Conservation (phyloP, 495 filamentous ascomycete genomes). For the Aspergillus indologenus region DNA sequence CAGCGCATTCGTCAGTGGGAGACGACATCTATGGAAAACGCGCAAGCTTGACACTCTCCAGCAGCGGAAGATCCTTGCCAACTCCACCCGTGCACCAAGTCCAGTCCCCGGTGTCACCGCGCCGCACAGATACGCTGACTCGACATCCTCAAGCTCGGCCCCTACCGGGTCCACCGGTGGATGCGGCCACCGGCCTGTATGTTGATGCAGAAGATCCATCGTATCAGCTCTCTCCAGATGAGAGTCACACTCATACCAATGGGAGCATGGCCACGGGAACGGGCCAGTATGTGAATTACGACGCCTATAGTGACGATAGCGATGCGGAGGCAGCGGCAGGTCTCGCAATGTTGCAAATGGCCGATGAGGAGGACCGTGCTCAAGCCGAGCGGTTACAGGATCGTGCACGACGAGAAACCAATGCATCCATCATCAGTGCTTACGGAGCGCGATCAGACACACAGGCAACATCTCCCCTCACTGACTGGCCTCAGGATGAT, state of each 20-base stretch:
- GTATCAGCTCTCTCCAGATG: conserved; percentile 33
- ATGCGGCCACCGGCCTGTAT: conserved; percentile 33
- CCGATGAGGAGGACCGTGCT: conserved; percentile 73
- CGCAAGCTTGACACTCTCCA: conserved; percentile 34
- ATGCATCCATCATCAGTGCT: conserved; percentile 36
- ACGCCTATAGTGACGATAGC: conserved; percentile 67
- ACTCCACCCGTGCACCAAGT: conserved; percentile 41
- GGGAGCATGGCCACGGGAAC: conserved; percentile 45
- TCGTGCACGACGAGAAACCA: conserved; percentile 55
- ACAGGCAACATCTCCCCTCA: conserved; percentile 28
- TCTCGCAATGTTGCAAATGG: conserved; percentile 75
- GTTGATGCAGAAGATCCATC: background rate
- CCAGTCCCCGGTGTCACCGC: conserved; percentile 41
- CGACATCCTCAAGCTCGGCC: conserved; percentile 60
- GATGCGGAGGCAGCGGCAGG: conserved; percentile 90
- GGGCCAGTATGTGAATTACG: conserved; percentile 49
- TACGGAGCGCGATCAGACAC: conserved; percentile 26
- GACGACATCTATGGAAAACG: conserved; percentile 30
- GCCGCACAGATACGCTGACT: conserved; percentile 49
- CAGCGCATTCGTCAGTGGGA: conserved; percentile 37
- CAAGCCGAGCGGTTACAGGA: conserved; percentile 41
- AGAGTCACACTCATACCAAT: conserved; percentile 49
- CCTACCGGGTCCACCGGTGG: conserved; percentile 55
- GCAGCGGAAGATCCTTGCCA: conserved; percentile 39
- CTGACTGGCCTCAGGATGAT: conserved; percentile 69